A percentile compares a stretch with the other conserved stretches of the same genome.
These are phyloP conservation scores for Pseudofabraea citricarpa DNA, from an alignment of 2,329 filamentous ascomycete genomes.

Conservation along the genomic window DNA sequence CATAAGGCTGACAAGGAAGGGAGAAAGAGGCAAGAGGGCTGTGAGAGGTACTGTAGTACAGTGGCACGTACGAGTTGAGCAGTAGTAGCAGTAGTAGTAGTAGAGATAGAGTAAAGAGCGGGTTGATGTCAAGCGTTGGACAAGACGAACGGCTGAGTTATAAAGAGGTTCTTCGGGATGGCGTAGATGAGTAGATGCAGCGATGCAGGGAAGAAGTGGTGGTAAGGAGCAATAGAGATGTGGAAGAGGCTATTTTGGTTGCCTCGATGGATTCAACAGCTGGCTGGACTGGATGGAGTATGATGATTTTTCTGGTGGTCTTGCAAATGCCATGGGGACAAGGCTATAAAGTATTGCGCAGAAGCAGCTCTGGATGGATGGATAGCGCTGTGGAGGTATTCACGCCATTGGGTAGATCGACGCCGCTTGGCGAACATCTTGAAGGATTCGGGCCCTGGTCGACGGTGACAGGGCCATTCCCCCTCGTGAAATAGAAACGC, in stretches of 20 bases:
- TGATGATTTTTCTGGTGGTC: conserved; percentile 16
- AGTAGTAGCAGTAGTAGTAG: too few species aligned
- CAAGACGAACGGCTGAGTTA: conserved; percentile 19
- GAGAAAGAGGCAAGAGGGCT: conserved; percentile 21
- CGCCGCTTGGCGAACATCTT: conserved; percentile 5
- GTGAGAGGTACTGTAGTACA: conserved; percentile 21
- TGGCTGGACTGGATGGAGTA: too few species aligned
- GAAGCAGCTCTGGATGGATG: conserved; percentile 2
- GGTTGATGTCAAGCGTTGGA: background rate
- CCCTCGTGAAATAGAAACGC: background rate
- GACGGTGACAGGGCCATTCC: background rate
- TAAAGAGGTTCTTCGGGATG: conserved; percentile 14
- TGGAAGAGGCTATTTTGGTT: conserved; percentile 24
- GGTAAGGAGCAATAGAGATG: conserved; percentile 16
- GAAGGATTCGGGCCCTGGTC: conserved; percentile 9
- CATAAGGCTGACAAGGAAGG: conserved; percentile 17
- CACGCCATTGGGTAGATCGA: conserved; percentile 7
- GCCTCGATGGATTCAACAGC: conserved; percentile 21
- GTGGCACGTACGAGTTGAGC: conserved; percentile 25
- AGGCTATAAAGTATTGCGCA: conserved; percentile 20
- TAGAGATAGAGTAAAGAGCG: conserved; percentile 9
- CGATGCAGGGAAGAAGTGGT: conserved; percentile 11
- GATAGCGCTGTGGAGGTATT: conserved; percentile 2
- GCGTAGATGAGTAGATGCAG: conserved; percentile 16
- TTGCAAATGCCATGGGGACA: conserved; percentile 20